Percentiles rank a stretch among this genome's conserved stretches.
Evolutionary conservation across 169 alveolate species (phyloP).

Genomic region (Plasmodium inui): DNA sequence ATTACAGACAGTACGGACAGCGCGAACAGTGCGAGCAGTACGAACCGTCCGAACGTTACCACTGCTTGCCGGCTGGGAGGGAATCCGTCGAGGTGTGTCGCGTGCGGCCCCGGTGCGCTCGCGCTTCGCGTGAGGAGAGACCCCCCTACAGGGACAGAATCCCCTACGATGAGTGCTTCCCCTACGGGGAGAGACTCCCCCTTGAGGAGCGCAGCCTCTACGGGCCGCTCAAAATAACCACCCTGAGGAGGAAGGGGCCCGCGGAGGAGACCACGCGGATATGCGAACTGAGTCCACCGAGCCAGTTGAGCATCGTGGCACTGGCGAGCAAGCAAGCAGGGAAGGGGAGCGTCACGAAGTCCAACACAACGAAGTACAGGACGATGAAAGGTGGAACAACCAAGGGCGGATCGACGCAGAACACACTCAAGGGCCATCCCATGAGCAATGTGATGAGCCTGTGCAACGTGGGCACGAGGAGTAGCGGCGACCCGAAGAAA

Average conservation of each 20-base stretch:
- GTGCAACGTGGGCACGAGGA: not conserved
- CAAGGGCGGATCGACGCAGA: not conserved
- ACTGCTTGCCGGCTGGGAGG: not conserved
- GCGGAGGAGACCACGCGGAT: not conserved
- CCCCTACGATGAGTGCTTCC: not conserved
- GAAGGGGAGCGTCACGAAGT: not conserved
- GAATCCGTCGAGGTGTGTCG: conserved; percentile 6
- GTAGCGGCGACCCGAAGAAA: not conserved
- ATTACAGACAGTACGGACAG: not conserved
- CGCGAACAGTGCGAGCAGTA: not conserved
- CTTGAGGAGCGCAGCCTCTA: too few relatives aligned
- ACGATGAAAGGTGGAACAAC: too few relatives aligned
- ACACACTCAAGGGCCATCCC: not conserved
- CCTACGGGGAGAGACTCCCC: not conserved
- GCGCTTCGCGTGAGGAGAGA: not conserved
- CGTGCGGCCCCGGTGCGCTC: not conserved
- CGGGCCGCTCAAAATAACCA: not conserved
- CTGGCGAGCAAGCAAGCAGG: not conserved
- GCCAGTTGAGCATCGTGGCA: not conserved
- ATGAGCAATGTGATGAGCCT: not conserved
- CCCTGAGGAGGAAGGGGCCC: not conserved
- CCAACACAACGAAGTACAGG: not conserved
- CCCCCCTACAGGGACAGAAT: too few relatives aligned
- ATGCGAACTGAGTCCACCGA: not conserved
- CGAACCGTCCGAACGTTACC: not conserved